Conservation (phyloP, 306 rosid genomes). For the Dalbergia oliveri region DNA sequence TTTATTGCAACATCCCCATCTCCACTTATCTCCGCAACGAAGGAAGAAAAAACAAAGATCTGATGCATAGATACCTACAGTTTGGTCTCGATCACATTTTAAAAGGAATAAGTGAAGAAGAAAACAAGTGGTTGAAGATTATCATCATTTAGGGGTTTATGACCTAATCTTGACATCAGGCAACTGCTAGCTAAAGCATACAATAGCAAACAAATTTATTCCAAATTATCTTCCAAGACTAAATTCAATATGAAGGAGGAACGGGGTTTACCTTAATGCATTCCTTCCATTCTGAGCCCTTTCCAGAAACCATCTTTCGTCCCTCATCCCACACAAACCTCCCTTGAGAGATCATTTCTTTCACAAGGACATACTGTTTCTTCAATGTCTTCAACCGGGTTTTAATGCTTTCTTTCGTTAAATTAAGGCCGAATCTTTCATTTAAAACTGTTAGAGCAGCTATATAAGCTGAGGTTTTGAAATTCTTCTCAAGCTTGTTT, state of each 20-base stretch:
- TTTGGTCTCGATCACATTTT: slow-evolving; percentile 6
- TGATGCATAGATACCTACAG: not conserved
- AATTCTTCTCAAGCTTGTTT: slow-evolving; percentile 61
- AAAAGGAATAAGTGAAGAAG: not conserved
- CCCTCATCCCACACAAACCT: slow-evolving; percentile 65
- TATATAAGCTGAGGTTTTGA: slow-evolving; percentile 59
- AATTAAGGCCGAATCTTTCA: slow-evolving; percentile 59
- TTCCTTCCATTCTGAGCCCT: slow-evolving; percentile 61
- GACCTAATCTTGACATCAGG: slow-evolving; percentile 28
- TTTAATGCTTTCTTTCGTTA: slow-evolving; percentile 57
- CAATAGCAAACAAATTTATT: slow-evolving; percentile 32
- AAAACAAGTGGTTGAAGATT: slow-evolving; percentile 10
- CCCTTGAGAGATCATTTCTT: slow-evolving; percentile 57
- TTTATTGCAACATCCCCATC: too few relatives aligned
- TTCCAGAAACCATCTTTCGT: slow-evolving; percentile 58
- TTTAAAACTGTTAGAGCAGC: slow-evolving; percentile 55
- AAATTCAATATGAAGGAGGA: slow-evolving; percentile 40
- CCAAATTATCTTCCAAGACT: slow-evolving; percentile 27
- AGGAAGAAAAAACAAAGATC: not conserved
- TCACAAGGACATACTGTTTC: slow-evolving; percentile 58
- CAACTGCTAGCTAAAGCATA: slow-evolving; percentile 7
- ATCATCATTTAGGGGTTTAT: not conserved
- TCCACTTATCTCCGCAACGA: too few relatives aligned
- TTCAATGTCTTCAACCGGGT: slow-evolving; percentile 61
- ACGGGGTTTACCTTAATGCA: slow-evolving; percentile 53